phyloP scores from a whole-genome alignment of 1,284 basidiomycete species.

The Cryptococcus sp. region DNA sequence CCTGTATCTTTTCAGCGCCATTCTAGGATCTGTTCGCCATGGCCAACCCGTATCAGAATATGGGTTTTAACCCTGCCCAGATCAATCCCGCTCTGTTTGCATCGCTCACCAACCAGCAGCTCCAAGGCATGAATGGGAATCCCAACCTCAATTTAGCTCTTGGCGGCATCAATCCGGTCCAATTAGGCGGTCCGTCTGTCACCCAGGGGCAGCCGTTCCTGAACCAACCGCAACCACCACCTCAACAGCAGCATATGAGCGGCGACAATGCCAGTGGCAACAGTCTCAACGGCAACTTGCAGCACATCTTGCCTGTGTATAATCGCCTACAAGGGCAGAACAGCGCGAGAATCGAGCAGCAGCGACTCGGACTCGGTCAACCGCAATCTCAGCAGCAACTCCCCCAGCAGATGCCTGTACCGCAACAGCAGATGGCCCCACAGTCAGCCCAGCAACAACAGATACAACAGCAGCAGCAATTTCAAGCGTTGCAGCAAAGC shows the following conservation, averaged over 20 bases:
- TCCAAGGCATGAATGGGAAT: conserved; percentile 1
- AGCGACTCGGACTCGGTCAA: conserved; percentile 5
- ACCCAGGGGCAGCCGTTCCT: not conserved
- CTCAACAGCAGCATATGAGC: conserved; percentile 1
- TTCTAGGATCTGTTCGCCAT: not conserved
- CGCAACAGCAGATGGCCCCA: conserved; percentile 11
- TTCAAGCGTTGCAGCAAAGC: conserved; percentile 4
- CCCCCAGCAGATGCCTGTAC: conserved; percentile 9
- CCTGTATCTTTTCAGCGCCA: no score
- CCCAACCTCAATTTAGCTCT: not conserved
- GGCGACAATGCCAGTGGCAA: conserved; percentile 8
- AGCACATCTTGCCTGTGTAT: conserved; percentile 20
- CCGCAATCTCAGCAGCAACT: conserved; percentile 1
- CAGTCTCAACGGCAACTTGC: conserved; percentile 9
- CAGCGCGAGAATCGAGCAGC: conserved; percentile 14
- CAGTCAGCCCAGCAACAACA: conserved; percentile 2
- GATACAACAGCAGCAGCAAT: conserved; percentile 5
- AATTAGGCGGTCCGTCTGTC: no score
- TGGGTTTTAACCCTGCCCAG: conserved; percentile 19
- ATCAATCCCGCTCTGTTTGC: conserved; percentile 22
- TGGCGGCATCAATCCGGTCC: no score
- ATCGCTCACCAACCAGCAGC: conserved; percentile 10
- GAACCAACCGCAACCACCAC: conserved; percentile 3
- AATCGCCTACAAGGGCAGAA: conserved; percentile 21
- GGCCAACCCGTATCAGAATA: conserved; percentile 9